Evolutionary conservation across 2,329 filamentous ascomycete genomes (phyloP).

Genomic region (Diaporthe sp.): DNA sequence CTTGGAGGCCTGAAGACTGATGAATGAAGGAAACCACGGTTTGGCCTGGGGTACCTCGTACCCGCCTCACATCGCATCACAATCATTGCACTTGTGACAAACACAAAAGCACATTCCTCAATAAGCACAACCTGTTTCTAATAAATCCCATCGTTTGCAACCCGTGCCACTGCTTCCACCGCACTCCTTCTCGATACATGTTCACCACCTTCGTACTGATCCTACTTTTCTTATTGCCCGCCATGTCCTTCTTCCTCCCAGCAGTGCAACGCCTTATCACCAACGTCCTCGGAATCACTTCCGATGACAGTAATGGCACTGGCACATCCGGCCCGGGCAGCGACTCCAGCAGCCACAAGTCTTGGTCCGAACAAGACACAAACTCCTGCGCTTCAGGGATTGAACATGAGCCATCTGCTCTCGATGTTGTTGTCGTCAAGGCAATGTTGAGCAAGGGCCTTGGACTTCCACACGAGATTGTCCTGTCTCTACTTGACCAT

Average conservation of each 20-base stretch:
- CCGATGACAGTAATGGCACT: neutral
- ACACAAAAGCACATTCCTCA: neutral
- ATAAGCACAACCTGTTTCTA: neutral
- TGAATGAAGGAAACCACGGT: no score
- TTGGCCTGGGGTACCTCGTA: no score
- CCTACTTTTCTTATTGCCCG: slow-evolving; percentile 2
- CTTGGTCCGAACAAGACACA: neutral
- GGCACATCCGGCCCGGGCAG: neutral
- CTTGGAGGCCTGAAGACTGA: neutral
- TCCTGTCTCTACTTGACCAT: slow-evolving; percentile 66
- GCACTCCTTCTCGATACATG: neutral
- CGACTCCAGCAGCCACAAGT: neutral
- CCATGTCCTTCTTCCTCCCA: slow-evolving; percentile 31
- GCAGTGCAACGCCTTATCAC: slow-evolving; percentile 1
- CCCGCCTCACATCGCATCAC: no score
- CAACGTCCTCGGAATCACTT: neutral
- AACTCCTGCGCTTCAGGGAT: neutral
- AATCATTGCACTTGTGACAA: no score
- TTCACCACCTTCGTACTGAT: slow-evolving; percentile 8
- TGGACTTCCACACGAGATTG: slow-evolving; percentile 63
- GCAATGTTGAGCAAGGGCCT: slow-evolving; percentile 55
- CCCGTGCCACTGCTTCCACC: neutral
- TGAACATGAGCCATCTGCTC: slow-evolving; percentile 48
- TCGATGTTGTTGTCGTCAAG: slow-evolving; percentile 62
- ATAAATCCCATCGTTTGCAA: no score